These are phyloP conservation scores for Plasmodium reichenowi DNA, from an alignment of 169 alveolate genomes.

Conservation along the genomic window DNA sequence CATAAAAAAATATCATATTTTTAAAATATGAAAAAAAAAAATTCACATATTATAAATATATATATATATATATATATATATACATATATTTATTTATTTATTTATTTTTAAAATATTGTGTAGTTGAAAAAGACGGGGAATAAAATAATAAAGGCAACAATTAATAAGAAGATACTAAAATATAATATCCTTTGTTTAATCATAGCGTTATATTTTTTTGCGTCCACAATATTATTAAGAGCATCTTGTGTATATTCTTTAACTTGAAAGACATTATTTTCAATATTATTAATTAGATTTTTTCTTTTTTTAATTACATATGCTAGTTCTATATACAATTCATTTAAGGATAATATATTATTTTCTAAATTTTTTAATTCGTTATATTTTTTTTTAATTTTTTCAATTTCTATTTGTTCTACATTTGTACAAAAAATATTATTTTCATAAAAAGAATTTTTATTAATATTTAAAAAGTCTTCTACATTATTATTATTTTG, in stretches of 20 bases:
- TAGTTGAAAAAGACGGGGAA: conserved; percentile 49
- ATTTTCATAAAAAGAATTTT: conserved; percentile 1
- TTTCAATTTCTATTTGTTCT: conserved; percentile 39
- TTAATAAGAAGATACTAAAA: conserved; percentile 52
- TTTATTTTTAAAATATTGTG: conserved; percentile 8
- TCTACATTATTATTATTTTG: conserved; percentile 13
- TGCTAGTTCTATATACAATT: conserved; percentile 49
- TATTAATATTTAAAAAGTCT: conserved; percentile 29
- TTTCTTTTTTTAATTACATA: conserved; percentile 59
- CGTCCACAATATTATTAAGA: conserved; percentile 28
- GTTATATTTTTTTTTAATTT: conserved; percentile 39
- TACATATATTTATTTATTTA: not conserved
- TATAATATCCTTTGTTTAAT: conserved; percentile 26
- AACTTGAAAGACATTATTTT: conserved; percentile 45
- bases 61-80: not conserved
- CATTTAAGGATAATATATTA: conserved; percentile 40
- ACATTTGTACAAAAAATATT: conserved; percentile 3
- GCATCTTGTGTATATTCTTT: conserved; percentile 66
- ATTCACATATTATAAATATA: not conserved
- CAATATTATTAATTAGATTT: conserved; percentile 42
- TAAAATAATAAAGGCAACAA: conserved; percentile 41
- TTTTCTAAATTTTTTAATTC: conserved; percentile 40
- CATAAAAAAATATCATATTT: too few species aligned
- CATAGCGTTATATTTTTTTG: conserved; percentile 35
- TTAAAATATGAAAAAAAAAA: not conserved